Base-by-base conservation (phyloP, 2,329 filamentous ascomycete genomes). In the Bipolaris cookei region DNA sequence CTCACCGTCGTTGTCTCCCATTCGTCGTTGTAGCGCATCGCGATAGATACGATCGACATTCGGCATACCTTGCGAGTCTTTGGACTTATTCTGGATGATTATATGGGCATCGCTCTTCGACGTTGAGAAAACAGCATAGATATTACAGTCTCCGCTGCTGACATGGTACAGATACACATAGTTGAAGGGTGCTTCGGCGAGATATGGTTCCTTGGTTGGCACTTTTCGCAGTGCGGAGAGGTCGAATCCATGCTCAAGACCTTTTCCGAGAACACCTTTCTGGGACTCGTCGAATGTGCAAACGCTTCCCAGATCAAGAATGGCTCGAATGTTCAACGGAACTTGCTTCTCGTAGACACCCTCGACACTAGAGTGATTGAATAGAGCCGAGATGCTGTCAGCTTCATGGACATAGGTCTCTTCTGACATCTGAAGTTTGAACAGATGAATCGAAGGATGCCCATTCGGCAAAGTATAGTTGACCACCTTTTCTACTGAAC, bases 321-420 rank as follows among this genome's bases (percentile, higher is more conserved):
- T 85, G 3, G 94, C 95, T 38, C 94, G 86, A 45, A 96, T 85
- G 62, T 91, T 91, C 5, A 98, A 82, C 1, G 96, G 92, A 1
- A 99, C 84, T 64, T 97, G 90, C 69, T 90, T 94, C 79, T 99
- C 96, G 71, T 99, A 99, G 13, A 99, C 92, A 28, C 96, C 96
- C 77, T 99, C 95, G 1, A 99, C 91, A 74, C 92, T 97, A 0
- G 92, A 87, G 72, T 99, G 93, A 62, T 94, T 92, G 80, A 97
- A 94, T 1, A 98, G 81, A 25, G 89, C 79, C 1, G 89, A 87
- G 59, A 98, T 89, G 72, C 92, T 96, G 60, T 92, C 89, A 0
- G 89, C 83, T 74, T 98, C 91, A 42, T 88, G 86, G 59, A 97
- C 87, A 77, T 96, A 99, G 0, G 90, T 84, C 54, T 95, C 89